phyloP scores from a whole-genome alignment of 768 basidiomycete species.

The Tulasnella sp. region DNA sequence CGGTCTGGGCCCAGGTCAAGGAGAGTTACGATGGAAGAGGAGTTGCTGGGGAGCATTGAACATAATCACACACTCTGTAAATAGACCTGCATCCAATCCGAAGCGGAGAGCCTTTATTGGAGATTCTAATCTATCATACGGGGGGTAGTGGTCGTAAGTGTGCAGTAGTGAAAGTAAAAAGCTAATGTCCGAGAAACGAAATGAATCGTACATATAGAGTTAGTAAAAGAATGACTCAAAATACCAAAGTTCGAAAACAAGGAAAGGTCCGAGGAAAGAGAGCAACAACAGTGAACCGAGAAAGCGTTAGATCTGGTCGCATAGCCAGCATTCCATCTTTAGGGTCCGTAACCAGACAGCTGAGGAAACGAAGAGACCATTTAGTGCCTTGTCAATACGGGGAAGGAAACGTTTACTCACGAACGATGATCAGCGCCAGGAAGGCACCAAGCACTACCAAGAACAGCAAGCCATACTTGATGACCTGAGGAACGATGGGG shows the following conservation, averaged over 20 bases:
- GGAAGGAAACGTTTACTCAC: constrained; percentile 46
- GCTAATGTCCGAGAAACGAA: constrained; percentile 9
- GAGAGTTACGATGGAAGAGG: constrained; percentile 16
- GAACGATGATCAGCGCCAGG: constrained; percentile 69
- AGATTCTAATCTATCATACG: constrained; percentile 3
- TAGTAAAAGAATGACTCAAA: constrained; percentile 5
- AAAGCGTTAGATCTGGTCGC: constrained; percentile 3
- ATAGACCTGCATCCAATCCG: background rate
- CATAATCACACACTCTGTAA: background rate
- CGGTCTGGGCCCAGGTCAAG: constrained; percentile 26
- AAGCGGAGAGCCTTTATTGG: background rate
- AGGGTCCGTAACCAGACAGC: constrained; percentile 4
- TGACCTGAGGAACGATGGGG: constrained; percentile 47
- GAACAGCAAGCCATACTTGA: constrained; percentile 81
- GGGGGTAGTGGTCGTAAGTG: background rate
- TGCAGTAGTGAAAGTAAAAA: background rate
- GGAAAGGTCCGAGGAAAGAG: constrained; percentile 10
- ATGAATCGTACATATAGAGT: constrained; percentile 1
- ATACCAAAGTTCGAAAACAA: background rate
- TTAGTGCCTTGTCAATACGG: background rate
- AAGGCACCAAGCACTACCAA: constrained; percentile 62
- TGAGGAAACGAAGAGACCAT: background rate
- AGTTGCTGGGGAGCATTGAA: background rate
- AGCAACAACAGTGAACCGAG: background rate
- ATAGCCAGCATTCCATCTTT: constrained; percentile 12